Conservation (phyloP, 2,329 filamentous ascomycete species). For the Boeremia exigua region DNA sequence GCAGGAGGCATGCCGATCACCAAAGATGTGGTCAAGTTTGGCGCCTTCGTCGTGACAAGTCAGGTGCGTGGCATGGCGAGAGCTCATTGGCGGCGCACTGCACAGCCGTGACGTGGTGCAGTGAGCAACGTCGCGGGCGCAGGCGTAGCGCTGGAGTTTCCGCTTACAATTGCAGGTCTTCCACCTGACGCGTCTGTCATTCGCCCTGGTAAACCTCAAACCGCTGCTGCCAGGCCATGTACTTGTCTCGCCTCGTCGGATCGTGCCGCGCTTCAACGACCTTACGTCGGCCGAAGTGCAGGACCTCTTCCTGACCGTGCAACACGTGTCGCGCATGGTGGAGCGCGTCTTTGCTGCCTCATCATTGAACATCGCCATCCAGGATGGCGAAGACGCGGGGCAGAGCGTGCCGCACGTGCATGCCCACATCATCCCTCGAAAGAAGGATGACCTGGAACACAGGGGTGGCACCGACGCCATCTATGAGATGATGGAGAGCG, state of each 20-base stretch:
- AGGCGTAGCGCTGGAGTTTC: slow-evolving; percentile 3
- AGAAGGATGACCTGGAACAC: slow-evolving; percentile 63
- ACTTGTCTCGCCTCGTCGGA: slow-evolving; percentile 78
- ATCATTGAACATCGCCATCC: slow-evolving; percentile 91
- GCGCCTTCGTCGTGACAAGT: slow-evolving; percentile 52
- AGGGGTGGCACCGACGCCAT: slow-evolving; percentile 72
- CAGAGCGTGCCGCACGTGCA: slow-evolving; percentile 96
- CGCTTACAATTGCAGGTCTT: slow-evolving; percentile 71
- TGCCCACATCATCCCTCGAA: slow-evolving; percentile 85
- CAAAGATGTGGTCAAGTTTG: slow-evolving; percentile 51
- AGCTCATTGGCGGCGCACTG: slow-evolving; percentile 13
- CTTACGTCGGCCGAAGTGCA: slow-evolving; percentile 73
- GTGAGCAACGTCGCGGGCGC: slow-evolving; percentile 1
- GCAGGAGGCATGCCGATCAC: slow-evolving; percentile 46
- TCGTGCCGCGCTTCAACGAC: slow-evolving; percentile 75
- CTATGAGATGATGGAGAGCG: slow-evolving; percentile 81
- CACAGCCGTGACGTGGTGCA: slow-evolving; percentile 14
- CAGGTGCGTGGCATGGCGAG: slow-evolving; percentile 43
- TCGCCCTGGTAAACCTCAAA: slow-evolving; percentile 93
- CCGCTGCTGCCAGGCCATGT: slow-evolving; percentile 92
- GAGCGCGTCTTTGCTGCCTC: slow-evolving; percentile 67
- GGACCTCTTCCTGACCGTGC: slow-evolving; percentile 88
- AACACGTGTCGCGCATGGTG: slow-evolving; percentile 80
- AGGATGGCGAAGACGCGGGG: slow-evolving; percentile 87
- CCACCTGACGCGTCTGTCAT: slow-evolving; percentile 77